Conservation (phyloP, 495 filamentous ascomycete genomes). For the Cairneyella variabilis region DNA sequence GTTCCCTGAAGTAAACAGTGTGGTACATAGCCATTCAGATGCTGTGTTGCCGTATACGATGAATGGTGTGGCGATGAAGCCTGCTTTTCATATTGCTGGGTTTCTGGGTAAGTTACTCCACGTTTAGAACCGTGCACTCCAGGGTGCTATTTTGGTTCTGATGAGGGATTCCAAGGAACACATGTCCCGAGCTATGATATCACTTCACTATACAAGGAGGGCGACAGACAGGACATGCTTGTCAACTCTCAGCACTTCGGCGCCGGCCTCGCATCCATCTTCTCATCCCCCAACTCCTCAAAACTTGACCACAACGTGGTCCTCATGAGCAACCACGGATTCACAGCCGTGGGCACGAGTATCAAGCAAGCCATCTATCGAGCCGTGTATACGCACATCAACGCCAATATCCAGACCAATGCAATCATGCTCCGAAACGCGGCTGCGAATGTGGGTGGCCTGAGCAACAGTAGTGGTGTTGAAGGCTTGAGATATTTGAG, state of each 20-base stretch:
- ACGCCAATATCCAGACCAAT: constrained; percentile 37
- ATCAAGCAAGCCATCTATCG: constrained; percentile 39
- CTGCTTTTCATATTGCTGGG: constrained; percentile 44
- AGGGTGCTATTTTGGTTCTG: not conserved
- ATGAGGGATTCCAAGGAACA: constrained; percentile 4
- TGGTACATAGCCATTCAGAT: constrained; percentile 45
- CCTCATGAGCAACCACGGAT: constrained; percentile 47
- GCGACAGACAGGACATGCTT: constrained; percentile 37
- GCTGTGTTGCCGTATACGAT: constrained; percentile 45
- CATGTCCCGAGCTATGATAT: constrained; percentile 34
- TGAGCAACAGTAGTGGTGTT: not conserved
- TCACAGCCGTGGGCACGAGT: constrained; percentile 33
- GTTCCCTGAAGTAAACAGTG: constrained; percentile 37
- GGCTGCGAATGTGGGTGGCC: constrained; percentile 1
- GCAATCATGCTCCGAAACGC: constrained; percentile 24
- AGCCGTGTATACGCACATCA: constrained; percentile 43
- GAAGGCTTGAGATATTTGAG: constrained; percentile 23
- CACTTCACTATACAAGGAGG: constrained; percentile 20
- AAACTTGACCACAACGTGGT: constrained; percentile 31
- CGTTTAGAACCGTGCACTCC: not conserved
- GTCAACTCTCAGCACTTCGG: constrained; percentile 35
- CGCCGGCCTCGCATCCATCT: constrained; percentile 24
- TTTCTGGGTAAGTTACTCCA: constrained; percentile 26
- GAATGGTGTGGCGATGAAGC: constrained; percentile 33
- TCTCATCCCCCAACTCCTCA: constrained; percentile 2